Conservation (phyloP, 345 rosid genomes). For the Geranium rotundifolium region DNA sequence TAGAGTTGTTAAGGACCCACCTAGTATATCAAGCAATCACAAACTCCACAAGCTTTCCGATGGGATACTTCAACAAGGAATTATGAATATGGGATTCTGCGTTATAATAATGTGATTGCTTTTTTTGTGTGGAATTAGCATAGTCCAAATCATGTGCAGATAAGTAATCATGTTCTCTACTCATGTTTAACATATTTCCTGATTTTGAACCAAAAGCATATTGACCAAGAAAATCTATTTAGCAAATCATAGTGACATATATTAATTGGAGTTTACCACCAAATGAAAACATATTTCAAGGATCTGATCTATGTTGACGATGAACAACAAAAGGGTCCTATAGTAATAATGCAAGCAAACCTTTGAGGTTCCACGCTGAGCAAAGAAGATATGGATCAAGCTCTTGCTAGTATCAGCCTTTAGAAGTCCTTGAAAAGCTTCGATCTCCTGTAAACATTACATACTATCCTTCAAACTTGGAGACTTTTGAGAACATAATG, state of each 20-base stretch:
- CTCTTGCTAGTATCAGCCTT: constrained; percentile 62
- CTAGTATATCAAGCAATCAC: too few species aligned
- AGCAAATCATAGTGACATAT: not conserved
- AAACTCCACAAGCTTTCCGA: too few species aligned
- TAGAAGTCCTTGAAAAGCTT: constrained; percentile 48
- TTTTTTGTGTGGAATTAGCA: too few species aligned
- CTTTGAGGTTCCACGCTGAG: constrained; percentile 85
- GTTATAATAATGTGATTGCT: too few species aligned
- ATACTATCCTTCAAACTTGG: constrained; percentile 4
- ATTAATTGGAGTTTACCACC: not conserved
- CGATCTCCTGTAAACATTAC: constrained; percentile 53
- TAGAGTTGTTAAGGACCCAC: too few species aligned
- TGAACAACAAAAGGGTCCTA: not conserved
- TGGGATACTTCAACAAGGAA: too few species aligned
- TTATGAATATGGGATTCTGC: too few species aligned
- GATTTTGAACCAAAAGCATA: too few species aligned
- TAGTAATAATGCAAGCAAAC: constrained; percentile 20
- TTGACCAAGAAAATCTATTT: not conserved
- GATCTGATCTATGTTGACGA: not conserved
- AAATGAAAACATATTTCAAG: not conserved
- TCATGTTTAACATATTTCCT: too few species aligned
- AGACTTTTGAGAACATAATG: not conserved
- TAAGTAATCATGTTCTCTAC: too few species aligned
- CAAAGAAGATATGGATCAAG: constrained; percentile 81
- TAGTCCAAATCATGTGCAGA: too few species aligned